Evolutionary conservation across 2,329 filamentous ascomycete genomes (phyloP).

Genomic region (Colletotrichum australisinense): DNA sequence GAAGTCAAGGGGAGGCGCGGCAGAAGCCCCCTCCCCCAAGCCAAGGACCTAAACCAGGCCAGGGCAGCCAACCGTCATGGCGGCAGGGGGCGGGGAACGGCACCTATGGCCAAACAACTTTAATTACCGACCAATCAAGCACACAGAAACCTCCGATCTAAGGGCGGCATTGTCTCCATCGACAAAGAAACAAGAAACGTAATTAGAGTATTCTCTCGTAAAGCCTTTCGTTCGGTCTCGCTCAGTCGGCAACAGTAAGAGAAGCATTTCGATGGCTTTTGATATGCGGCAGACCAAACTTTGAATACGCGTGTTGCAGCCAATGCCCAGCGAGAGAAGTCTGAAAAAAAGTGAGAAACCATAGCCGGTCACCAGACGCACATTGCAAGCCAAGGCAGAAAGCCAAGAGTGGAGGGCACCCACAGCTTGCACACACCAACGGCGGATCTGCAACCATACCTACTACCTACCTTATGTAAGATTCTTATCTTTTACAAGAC

Average conservation of each 20-base stretch:
- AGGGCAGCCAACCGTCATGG: constrained; percentile 19
- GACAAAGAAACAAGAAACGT: background rate
- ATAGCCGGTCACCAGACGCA: background rate
- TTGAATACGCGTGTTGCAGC: background rate
- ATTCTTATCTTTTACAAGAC: background rate
- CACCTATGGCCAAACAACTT: constrained; percentile 10
- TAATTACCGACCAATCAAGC: constrained; percentile 7
- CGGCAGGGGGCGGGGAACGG: constrained; percentile 15
- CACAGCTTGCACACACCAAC: background rate
- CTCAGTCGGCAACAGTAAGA: background rate
- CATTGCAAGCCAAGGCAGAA: background rate
- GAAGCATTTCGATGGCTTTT: background rate
- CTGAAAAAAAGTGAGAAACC: background rate
- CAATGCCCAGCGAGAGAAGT: background rate
- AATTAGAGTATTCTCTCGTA: background rate
- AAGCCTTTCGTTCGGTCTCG: background rate
- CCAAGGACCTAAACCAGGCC: constrained; percentile 12
- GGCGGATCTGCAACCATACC: background rate
- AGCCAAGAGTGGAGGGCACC: background rate
- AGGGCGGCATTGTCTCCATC: background rate
- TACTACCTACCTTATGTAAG: background rate
- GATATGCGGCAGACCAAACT: background rate
- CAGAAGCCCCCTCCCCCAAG: background rate
- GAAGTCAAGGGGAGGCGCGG: background rate
- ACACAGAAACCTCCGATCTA: background rate